Base-by-base conservation (phyloP, 1,139 yeast species). In the Hemisphaericaspora subhashii region DNA sequence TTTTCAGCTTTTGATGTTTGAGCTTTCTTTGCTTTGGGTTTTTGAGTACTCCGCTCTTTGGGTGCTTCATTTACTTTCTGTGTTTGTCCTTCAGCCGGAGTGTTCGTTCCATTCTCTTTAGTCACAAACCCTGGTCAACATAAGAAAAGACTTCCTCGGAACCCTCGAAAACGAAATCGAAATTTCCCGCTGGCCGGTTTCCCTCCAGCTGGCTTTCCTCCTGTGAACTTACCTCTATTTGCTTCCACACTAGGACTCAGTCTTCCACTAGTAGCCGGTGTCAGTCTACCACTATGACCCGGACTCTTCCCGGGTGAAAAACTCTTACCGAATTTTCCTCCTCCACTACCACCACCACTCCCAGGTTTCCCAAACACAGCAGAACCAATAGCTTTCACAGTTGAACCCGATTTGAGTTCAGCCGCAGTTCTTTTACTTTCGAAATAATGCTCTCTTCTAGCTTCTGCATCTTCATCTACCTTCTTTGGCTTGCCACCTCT, bases 371-470 rank as follows among this genome's bases (percentile, higher is more conserved):
- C 47, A 20, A 41, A 36, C n/a, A 37, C 36, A 3, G 47, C 46
- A 5, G 68, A 55, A 1, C 76, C 76, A 4, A 70, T 62, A 1
- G 77, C 76, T 40, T 60, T 58, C n/a, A 68, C 58, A 1, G 74
- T 69, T n/a, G 64, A 55, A 1, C 73, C 75, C 4, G 70, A 53
- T 49, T 68, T 69, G n/a, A 67, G 51, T 8, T 63, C 65, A 33
- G 51, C 47, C 7, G 68, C 58, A 30, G 53, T 59, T 31, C 66
- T 66, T 43, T 65, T 60, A 7, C 64, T 57, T 24, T 52, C 60
- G 35, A 60, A 55, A 46, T 69, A 71, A 47, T 68, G 69, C 1
- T 70, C 72, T 39, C 63, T 57, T 49, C 74, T 54, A 34, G 66
- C 71, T 41, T 64, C 72, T 11, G 62, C 63, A 33, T 59, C 68